Base-by-base conservation (phyloP, 106 monocot species). In the Agapanthus africanus region DNA sequence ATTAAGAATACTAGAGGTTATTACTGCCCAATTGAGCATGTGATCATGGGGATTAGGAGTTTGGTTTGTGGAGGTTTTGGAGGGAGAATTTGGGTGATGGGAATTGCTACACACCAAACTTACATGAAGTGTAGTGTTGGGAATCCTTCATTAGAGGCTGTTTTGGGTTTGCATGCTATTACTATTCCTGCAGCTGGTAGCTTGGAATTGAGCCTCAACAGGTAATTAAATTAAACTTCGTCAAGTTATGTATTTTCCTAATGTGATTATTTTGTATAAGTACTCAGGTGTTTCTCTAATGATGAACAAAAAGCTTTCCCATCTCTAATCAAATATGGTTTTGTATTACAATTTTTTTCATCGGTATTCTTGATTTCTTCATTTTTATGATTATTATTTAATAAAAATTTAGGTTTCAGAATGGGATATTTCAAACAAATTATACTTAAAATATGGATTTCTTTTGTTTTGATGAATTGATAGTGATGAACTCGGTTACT, bases 11-110 rank as follows among this genome's bases (percentile, higher is more conserved):
- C n/a, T n/a, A n/a, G n/a, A n/a, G 74, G 66, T 0, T 76, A 71
- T 40, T 91, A 95, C 42, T 95, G 91, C 50, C 83, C 91, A 36
- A 68, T 94, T 1, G 95, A 95, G 75, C 95, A 91, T 80, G 79
- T 80, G 30, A 82, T 88, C 63, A 78, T 86, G 85, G 95, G 91
- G 81, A 79, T 95, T 40, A 80, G 83, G 28, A 85, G 82, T 50
- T 54, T n/a, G n/a, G n/a, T 99, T 78, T 68, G 59, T 4, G 39
- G 64, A 10, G 18, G 31, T 0, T 19, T 32, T 31, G 50, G 38
- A 6, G 49, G 32, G 16, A 82, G 82, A 61, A 78, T 90, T 80
- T 91, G 86, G 83, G 36, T 87, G 11, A 65, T 87, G 71, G 90
- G 86, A 4, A 68, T 77, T 49, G 85, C 88, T 28, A 82, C 79